These are phyloP conservation scores for Ampelocalamus luodianensis DNA, from an alignment of 176 grass and related monocot species.

Conservation along the genomic window DNA sequence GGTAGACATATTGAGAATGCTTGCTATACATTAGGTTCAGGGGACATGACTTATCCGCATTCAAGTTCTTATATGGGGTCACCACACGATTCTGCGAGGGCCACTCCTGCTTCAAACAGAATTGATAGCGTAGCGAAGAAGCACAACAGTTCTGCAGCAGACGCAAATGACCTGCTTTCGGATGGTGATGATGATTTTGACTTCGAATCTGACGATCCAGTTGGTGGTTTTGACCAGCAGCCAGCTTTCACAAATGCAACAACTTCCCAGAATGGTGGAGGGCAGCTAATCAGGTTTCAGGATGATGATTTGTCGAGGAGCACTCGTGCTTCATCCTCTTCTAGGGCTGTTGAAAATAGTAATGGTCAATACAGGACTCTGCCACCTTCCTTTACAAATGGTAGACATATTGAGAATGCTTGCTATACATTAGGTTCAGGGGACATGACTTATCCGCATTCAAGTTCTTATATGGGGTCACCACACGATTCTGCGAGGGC, in stretches of 20 bases:
- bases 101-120: too few relatives aligned
- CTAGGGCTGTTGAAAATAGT: conserved; percentile 36
- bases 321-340: conserved; percentile 36
- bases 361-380: conserved; percentile 57
- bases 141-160: too few relatives aligned
- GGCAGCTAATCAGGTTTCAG: conserved; percentile 9
- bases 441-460: conserved; percentile 9
- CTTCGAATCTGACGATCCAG: too few relatives aligned
- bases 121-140: too few relatives aligned
- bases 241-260: conserved; percentile 19
- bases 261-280: conserved; percentile 37
- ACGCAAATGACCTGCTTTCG: too few relatives aligned
- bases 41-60: too few relatives aligned
- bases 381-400: conserved; percentile 58
- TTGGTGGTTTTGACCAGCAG: too few relatives aligned
- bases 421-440: conserved; percentile 37
- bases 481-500: conserved; percentile 33
- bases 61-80: too few relatives aligned
- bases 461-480: conserved; percentile 41
- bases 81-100: too few relatives aligned
- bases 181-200: too few relatives aligned
- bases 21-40: too few relatives aligned
- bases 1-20: too few relatives aligned
- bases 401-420: neutral
- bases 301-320: conserved; percentile 43